Base-by-base conservation (phyloP, 2,329 filamentous ascomycete genomes). In the Aspergillus sp. region DNA sequence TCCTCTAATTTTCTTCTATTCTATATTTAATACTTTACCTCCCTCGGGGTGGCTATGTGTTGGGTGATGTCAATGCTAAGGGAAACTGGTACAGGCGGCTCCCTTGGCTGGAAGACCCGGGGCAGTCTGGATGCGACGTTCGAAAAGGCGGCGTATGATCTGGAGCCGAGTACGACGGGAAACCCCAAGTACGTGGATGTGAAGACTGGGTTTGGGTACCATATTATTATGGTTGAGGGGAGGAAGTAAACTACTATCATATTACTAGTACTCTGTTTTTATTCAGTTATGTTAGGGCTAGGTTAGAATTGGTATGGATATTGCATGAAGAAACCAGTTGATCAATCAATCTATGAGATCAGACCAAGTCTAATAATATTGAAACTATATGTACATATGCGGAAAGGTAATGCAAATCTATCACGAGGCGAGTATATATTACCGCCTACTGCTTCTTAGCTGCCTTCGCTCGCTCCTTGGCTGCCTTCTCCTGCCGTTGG, bases 401-500 rank as follows among this genome's bases (percentile, higher is more conserved):
- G 41, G 17, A 52, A n/a, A 48, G 38, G 28, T 48, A 38, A 60
- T 38, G 60, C 23, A 41, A 28, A 55, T 30, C 19, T 41, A 36
- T 32, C 3, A 50, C 17, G n/a, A 49, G 25, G n/a, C 56, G 6
- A 52, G 32, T 9, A 47, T 17, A 21, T 9, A 8, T 25, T 48
- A 69, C 75, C 25, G 25, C 6, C 49, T 67, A 62, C 50, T 71
- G 70, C 62, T 76, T 76, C 23, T 63, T 65, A 63, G 65, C 68
- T 36, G 76, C 79, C 74, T 87, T 89, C 30, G 85, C 87, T 55
- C 80, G 82, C 74, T 89, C 87, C 82, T 96, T 97, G 58, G 86
- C 88, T 72, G 87, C 81, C 84, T 98, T 97, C 81, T 97, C 94
- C 66, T 85, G 82, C 66, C 90, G 84, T 59, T 90, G 89, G 70